Evolutionary conservation across 2,329 filamentous ascomycete species (phyloP).

Genomic region (Alternaria atra): DNA sequence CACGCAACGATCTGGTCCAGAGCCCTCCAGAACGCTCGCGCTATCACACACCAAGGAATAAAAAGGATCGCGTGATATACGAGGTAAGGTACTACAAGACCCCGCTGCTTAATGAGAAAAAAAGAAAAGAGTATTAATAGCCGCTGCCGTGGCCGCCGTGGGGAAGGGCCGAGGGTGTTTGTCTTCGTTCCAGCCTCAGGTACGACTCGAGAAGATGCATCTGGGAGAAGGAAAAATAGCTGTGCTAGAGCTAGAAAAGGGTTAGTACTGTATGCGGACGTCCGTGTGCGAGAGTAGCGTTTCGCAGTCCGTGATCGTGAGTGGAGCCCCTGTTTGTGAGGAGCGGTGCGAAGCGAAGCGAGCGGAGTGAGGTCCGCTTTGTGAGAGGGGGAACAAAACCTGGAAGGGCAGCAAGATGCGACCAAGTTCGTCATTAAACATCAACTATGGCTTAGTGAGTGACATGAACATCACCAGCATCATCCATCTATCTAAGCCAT

Average conservation of each 20-base stretch:
- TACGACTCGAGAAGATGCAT: not conserved
- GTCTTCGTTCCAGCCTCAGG: slow-evolving; percentile 5
- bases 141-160: not conserved
- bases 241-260: slow-evolving; percentile 13
- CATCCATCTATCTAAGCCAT: not conserved
- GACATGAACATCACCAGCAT: not conserved
- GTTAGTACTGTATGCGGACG: slow-evolving; percentile 1
- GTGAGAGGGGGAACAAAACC: not conserved
- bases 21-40: slow-evolving; percentile 3
- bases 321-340: slow-evolving; percentile 8
- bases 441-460: no score
- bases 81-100: not conserved
- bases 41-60: not conserved
- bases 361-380: not conserved
- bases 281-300: slow-evolving; percentile 17
- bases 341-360: not conserved
- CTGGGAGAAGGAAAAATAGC: not conserved
- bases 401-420: not conserved
- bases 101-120: not conserved
- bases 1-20: not conserved
- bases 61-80: not conserved
- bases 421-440: not conserved
- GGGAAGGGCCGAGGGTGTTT: slow-evolving; percentile 3
- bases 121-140: slow-evolving; percentile 7
- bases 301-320: slow-evolving; percentile 15